Evolutionary conservation across 1,284 basidiomycete species (phyloP).

Genomic region (Earliella scabrosa): DNA sequence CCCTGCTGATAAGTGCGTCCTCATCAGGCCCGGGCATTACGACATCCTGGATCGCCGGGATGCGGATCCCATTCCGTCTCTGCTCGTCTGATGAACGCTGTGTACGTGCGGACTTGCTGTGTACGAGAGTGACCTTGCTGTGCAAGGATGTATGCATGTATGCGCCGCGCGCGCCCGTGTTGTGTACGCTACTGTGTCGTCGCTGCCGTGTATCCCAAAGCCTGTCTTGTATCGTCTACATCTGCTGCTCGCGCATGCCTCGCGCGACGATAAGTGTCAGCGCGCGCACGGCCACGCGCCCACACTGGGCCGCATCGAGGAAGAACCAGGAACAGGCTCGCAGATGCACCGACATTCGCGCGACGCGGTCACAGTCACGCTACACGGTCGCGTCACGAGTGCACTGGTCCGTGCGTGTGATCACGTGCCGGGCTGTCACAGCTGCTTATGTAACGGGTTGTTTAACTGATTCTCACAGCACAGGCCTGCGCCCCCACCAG

Average conservation of each 20-base stretch:
- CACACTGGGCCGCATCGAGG: background rate
- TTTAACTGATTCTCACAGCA: conserved; percentile 30
- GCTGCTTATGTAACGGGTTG: conserved; percentile 25
- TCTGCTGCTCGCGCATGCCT: background rate
- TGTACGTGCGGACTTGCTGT: background rate
- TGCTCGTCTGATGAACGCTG: conserved; percentile 12
- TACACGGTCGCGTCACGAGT: conserved; percentile 23
- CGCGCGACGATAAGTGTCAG: background rate
- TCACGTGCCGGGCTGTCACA: conserved; percentile 27
- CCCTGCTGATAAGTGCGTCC: conserved; percentile 4
- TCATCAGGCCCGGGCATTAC: conserved; percentile 40
- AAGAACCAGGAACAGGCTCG: background rate
- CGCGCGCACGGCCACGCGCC: background rate
- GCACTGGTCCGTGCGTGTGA: conserved; percentile 26
- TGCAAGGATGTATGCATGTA: background rate
- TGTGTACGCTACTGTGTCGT: conserved; percentile 6
- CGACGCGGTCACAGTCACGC: conserved; percentile 24
- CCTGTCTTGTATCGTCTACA: background rate
- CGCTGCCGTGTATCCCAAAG: background rate
- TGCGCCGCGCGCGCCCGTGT: background rate
- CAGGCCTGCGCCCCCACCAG: conserved; percentile 28
- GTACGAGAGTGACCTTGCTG: background rate
- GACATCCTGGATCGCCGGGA: conserved; percentile 38
- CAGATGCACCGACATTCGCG: background rate
- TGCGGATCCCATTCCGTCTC: conserved; percentile 23